These are phyloP conservation scores for Suhomyces pyralidae DNA, from an alignment of 805 yeast genomes.

Conservation along the genomic window DNA sequence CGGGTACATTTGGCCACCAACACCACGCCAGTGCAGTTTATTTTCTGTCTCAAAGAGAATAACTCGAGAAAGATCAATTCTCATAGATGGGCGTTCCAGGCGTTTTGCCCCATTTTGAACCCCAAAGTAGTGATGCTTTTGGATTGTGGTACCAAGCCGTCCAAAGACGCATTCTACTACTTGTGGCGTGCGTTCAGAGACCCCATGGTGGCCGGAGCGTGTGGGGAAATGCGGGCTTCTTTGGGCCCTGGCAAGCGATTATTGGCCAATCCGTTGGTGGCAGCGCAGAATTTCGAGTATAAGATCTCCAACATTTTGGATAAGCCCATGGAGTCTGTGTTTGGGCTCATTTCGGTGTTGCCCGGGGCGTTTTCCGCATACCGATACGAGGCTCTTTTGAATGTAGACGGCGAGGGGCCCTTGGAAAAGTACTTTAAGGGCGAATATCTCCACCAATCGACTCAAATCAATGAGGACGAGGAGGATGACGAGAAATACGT, in stretches of 20 bases:
- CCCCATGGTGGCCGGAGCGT: constrained; percentile 90
- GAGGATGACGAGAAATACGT: constrained; percentile 40
- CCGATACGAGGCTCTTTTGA: constrained; percentile 73
- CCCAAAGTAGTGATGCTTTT: constrained; percentile 82
- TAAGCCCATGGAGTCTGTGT: constrained; percentile 92
- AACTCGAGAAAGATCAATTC: constrained; percentile 90
- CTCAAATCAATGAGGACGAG: constrained; percentile 38
- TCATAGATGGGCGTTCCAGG: constrained; percentile 95
- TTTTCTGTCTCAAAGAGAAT: constrained; percentile 86
- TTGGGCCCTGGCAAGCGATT: constrained; percentile 54
- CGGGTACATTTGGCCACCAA: constrained; percentile 67
- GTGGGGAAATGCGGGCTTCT: constrained; percentile 93
- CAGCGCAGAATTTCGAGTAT: constrained; percentile 96
- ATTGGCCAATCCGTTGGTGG: constrained; percentile 81
- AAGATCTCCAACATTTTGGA: constrained; percentile 93
- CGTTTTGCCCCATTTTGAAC: constrained; percentile 75
- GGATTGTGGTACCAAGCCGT: constrained; percentile 95
- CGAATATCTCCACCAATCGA: constrained; percentile 69
- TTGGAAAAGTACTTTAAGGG: constrained; percentile 89
- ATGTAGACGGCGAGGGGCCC: constrained; percentile 77
- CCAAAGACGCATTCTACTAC: constrained; percentile 77
- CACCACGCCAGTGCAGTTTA: constrained; percentile 75
- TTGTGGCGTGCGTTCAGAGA: constrained; percentile 84
- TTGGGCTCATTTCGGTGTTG: constrained; percentile 90
- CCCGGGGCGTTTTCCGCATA: constrained; percentile 98